Evolutionary conservation across 106 monocot genomes (phyloP), one percentile per base, ranked within the genome.

Genomic region (Platanthera zijinensis): DNA sequence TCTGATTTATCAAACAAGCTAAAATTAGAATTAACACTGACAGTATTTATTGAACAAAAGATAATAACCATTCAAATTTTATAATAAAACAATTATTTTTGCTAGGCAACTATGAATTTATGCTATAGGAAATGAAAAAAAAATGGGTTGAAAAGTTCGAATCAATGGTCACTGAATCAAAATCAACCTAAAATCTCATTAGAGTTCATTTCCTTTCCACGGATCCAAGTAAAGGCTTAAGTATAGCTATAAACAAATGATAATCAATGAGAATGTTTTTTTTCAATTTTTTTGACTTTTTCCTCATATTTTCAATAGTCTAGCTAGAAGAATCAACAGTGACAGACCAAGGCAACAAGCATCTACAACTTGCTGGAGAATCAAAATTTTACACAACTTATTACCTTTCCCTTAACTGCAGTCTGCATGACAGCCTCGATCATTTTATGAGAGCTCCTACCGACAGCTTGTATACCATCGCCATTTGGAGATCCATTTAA

Each of bases 391-490:
- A 18, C 6, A 71, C 5, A 11, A 69, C 71, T 18, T 51, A 5
- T 66, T 78, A 99, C 99, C 94, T 99, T 99, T 77, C 99, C 99
- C 61, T 80, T 88, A 17, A 88, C 74, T 76, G 92, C 88, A 62
- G 92, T 87, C 72, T 94, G 92, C 99, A 99, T 99, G 72, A 90
- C 94, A 50, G 94, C 92, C 82, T 99, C 99, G 63, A 99, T 99
- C 92, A 90, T 90, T 87, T 99, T 99, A 82, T 99, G 99, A 52
- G 99, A 99, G 87, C 99, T 99, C 80, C 99, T 92, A 47, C 92
- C 99, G 81, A 99, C 90, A 32, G 99, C 86, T 77, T 99, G 99
- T 75, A 99, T 92, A 66, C 99, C 99, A 87, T 99, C 99, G 66
- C 92, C 90, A 90, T 90, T 94, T 72, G 89, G 88, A 75, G 86